Base-by-base conservation (phyloP, 2,329 filamentous ascomycete genomes). In the Apiospora koreana region DNA sequence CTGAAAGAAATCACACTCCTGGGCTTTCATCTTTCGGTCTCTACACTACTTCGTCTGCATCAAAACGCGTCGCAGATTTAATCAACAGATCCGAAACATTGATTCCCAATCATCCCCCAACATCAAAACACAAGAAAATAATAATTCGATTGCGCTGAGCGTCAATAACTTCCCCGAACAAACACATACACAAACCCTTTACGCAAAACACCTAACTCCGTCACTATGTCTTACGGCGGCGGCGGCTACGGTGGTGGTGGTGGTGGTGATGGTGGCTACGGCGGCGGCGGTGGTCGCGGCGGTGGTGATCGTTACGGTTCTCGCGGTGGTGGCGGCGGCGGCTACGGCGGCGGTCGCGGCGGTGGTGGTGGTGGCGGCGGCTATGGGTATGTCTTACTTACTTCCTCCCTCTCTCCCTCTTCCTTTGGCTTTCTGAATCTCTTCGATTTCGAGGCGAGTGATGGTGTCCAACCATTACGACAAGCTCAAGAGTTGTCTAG, bases 191-290 rank as follows among this genome's bases (percentile, higher is more conserved):
- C 38, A 66, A 25, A 66, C 64, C 16, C 38, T 45, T 45, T n/a
- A 66, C 64, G 38, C 64, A 45, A 35, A 8, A 66, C 21, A 66
- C 64, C 67, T 46, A 45, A 68, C 43, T 43, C 25, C 67, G 41
- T 48, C 67, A 88, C 79, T 80, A 94, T 93, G 92, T 93, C 92
- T 83, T 93, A 93, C 89, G 87, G 89, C 78, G 87, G 85, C 70
- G 81, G 83, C 74, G 80, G 79, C 74, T 81, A 83, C 74, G 82
- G 85, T 73, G 85, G 86, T 74, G 83, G 86, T 69, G 75, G 82
- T 75, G 83, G 83, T 65, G 74, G 41, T 8, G 35, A 8, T 67
- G 77, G 75, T 67, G 74, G 75, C 25, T 54, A 25, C 67, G 43
- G 58, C 68, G 68, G 67, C 68, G 68, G 70, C 46, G 64, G 71